These are phyloP conservation scores for Nematocida displodere DNA, from an alignment of 371 early-diverging fungal species.

Conservation along the genomic window DNA sequence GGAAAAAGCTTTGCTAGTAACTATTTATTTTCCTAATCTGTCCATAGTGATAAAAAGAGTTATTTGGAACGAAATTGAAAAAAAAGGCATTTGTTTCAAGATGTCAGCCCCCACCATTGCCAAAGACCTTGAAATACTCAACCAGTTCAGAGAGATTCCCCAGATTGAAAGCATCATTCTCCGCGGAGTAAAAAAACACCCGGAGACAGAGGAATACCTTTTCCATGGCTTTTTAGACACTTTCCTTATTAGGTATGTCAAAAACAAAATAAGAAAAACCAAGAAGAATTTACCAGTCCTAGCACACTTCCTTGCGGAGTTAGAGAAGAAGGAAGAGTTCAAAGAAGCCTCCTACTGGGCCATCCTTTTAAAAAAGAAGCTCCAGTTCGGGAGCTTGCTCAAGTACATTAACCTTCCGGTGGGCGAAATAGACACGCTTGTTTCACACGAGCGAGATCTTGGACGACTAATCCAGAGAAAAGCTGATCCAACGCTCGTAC, in stretches of 20 bases:
- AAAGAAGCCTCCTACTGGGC: conserved; percentile 23
- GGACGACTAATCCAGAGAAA: background rate
- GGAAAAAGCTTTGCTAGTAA: conserved; percentile 32
- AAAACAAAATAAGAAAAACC: background rate
- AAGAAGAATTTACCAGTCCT: background rate
- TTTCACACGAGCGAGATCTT: conserved; percentile 36
- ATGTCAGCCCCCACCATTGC: background rate
- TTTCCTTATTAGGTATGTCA: conserved; percentile 11
- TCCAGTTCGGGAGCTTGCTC: conserved; percentile 16
- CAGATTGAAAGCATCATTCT: conserved; percentile 12
- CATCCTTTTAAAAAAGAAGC: conserved; percentile 9
- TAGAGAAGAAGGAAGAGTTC: conserved; percentile 15
- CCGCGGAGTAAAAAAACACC: background rate
- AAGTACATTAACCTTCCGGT: background rate
- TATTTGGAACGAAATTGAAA: conserved; percentile 14
- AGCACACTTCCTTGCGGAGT: background rate
- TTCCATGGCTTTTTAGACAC: background rate
- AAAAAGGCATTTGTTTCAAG: background rate
- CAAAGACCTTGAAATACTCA: conserved; percentile 15
- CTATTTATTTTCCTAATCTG: conserved; percentile 11
- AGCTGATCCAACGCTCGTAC: background rate
- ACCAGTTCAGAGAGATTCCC: conserved; percentile 34
- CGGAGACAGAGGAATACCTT: background rate
- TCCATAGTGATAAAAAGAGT: background rate
- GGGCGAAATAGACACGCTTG: conserved; percentile 4